Percentiles rank a stretch among this genome's conserved stretches.
These are phyloP conservation scores for Phytophthora sp. DNA, from an alignment of 352 stramenopile species.

Conservation along the genomic window DNA sequence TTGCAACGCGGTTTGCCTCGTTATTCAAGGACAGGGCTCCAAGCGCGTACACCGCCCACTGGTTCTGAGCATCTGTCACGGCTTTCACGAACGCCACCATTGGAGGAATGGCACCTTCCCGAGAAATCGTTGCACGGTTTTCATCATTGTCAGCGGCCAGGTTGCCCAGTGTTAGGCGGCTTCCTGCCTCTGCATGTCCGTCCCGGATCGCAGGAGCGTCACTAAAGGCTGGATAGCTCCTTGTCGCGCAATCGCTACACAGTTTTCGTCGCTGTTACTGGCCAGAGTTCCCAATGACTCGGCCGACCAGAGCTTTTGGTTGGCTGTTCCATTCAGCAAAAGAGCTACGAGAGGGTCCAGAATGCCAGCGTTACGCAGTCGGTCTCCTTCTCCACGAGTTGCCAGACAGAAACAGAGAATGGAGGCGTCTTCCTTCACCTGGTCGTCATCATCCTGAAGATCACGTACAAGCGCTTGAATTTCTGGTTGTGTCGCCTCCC, in stretches of 20 bases:
- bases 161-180: constrained; percentile 27
- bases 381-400: constrained; percentile 24
- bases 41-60: constrained; percentile 29
- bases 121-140: constrained; percentile 22
- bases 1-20: constrained; percentile 23
- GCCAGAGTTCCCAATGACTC: constrained; percentile 27
- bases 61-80: constrained; percentile 30
- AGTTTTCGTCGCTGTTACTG: constrained; percentile 26
- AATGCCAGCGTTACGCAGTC: constrained; percentile 17
- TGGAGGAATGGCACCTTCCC: constrained; percentile 27
- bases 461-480: constrained; percentile 12
- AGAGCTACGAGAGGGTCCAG: constrained; percentile 16
- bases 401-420: constrained; percentile 27
- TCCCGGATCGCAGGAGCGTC: constrained; percentile 19
- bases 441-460: constrained; percentile 17
- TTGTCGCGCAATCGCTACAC: constrained; percentile 18
- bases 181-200: constrained; percentile 28
- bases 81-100: constrained; percentile 29
- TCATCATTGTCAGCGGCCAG: constrained; percentile 15
- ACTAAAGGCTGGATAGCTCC: constrained; percentile 22
- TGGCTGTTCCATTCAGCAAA: constrained; percentile 13
- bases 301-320: constrained; percentile 30
- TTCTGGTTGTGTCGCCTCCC: constrained; percentile 11
- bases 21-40: constrained; percentile 20
- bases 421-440: constrained; percentile 24